A percentile compares a stretch with the other conserved stretches of the same genome.
These are phyloP conservation scores for Globisporangium irregulare DNA, from an alignment of 352 stramenopile species.

Conservation along the genomic window DNA sequence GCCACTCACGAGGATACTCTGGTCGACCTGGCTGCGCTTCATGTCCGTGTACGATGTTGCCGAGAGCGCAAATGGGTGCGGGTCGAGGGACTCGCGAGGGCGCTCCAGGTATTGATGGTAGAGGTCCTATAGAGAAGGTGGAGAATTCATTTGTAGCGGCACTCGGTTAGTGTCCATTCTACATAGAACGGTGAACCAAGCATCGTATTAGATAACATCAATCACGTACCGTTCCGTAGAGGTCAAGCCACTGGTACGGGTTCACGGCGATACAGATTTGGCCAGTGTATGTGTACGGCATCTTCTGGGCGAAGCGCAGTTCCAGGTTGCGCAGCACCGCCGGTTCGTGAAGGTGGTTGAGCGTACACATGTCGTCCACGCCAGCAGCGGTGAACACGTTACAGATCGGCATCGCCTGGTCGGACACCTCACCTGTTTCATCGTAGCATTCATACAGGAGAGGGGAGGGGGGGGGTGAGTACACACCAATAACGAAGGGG, in stretches of 20 bases:
- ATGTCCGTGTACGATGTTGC: constrained; percentile 69
- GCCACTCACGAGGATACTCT: constrained; percentile 85
- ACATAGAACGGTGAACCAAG: not conserved
- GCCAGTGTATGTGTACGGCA: constrained; percentile 82
- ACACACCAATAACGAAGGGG: not conserved
- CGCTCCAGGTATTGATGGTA: constrained; percentile 63
- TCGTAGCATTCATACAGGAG: not conserved
- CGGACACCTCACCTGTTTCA: constrained; percentile 56
- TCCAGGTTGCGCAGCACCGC: constrained; percentile 77
- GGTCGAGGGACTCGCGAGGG: constrained; percentile 48
- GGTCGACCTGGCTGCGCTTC: constrained; percentile 68
- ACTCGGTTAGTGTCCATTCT: not conserved
- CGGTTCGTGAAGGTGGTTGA: constrained; percentile 80
- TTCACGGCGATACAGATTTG: constrained; percentile 83
- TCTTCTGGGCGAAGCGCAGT: constrained; percentile 60
- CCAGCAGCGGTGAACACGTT: constrained; percentile 67
- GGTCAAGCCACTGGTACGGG: constrained; percentile 78
- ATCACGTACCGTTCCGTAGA: constrained; percentile 43
- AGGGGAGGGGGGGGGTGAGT: not conserved
- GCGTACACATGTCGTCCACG: constrained; percentile 75
- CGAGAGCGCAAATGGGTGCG: constrained; percentile 74
- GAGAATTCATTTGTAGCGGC: not conserved
- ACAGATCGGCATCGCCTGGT: constrained; percentile 80
- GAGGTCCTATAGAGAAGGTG: constrained; percentile 26
- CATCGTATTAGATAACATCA: not conserved